Base-by-base conservation (phyloP, 345 rosid genomes). In the Corchorus capsularis region DNA sequence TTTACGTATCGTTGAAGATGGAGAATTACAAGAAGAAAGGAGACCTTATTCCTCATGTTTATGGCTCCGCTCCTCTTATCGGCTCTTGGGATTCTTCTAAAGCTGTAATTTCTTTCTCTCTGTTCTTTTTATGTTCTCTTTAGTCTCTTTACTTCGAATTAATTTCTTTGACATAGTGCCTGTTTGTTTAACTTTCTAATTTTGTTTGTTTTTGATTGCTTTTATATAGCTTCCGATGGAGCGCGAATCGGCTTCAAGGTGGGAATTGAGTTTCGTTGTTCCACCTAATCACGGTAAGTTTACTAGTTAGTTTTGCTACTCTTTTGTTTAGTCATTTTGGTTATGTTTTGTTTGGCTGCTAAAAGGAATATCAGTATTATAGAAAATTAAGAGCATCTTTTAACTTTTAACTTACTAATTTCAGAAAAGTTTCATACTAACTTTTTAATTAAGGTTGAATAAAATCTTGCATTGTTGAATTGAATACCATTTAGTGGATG, bases 21-120 rank as follows among this genome's bases (percentile, higher is more conserved):
- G 98, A 92, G 84, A 92, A 89, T 62, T 87, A 86, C 64, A 96
- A 84, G 89, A 89, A 82, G 53, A 91, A 90, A 78, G 89, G 89
- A 17, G 98, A 92, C 79, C 94, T 96, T 72, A 81, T 89, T 75
- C 99, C 99, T 85, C 98, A 96, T 71, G 91, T 92, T 55, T 93
- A 91, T 67, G 99, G 98, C 80, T 96, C 99, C 55, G 90, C 86
- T 57, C 97, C 94, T 75, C 89, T 96, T 54, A 85, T 93, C 66
- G 99, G 98, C 59, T 96, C 97, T 35, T 96, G 98, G 98, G 99
- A 96, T 87, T 79, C 95, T 79, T 84, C 97, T 13, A 93, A 87
- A 89, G 94, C 98, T 69, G 98, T 93, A 84, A 27, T 84, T 73
- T 16, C 50, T 15, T 1, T 16, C 12, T 20, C 60, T n/a, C 15